Base-by-base conservation (phyloP, 495 filamentous ascomycete genomes). In the Rostrohypoxylon terebratum region DNA sequence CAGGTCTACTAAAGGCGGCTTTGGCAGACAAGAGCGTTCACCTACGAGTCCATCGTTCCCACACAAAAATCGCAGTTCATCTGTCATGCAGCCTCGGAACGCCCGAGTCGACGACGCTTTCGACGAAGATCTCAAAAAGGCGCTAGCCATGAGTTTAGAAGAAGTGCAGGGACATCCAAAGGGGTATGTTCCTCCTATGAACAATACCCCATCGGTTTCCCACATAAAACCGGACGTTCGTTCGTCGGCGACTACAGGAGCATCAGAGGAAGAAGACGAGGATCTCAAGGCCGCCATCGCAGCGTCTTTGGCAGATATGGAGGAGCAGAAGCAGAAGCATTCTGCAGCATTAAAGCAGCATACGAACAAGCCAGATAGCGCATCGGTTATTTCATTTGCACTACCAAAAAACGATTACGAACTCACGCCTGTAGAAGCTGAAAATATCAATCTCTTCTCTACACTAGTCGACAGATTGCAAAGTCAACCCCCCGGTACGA, bases 361-460 rank as follows among this genome's bases (percentile, higher is more conserved):
- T 66, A 82, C 90, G 3, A 81, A 84, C 9, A 83, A 70, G n/a
- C 66, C 78, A 4, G 81, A 79, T 40, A 74, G 59, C 45, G 70
- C 79, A 0, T 76, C 79, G 1, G 69, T 83, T 14, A 73, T 82
- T 28, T 80, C 81, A 1, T 81, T 86, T 16, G 74, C 82, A 2
- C 80, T 93, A 18, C 91, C 93, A 0, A 94, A 93, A 80, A 95
- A 93, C 71, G 93, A 97, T 51, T 97, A 97, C 74, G 96, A 99
- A 82, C 90, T 99, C 14, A 97, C 92, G 10, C 91, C 92, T 0
- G 93, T 95, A 0, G 96, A 99, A 81, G 93, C 93, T 0, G 96
- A 99, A 81, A 98, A 98, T 68, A 99, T 99, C 71, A 97, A 96
- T 77, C 87, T 99, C 4, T 99, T 99, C 75, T 87, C 96, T 3